Conservation (phyloP, 495 filamentous ascomycete genomes). For the Penicillium robsamsonii region DNA sequence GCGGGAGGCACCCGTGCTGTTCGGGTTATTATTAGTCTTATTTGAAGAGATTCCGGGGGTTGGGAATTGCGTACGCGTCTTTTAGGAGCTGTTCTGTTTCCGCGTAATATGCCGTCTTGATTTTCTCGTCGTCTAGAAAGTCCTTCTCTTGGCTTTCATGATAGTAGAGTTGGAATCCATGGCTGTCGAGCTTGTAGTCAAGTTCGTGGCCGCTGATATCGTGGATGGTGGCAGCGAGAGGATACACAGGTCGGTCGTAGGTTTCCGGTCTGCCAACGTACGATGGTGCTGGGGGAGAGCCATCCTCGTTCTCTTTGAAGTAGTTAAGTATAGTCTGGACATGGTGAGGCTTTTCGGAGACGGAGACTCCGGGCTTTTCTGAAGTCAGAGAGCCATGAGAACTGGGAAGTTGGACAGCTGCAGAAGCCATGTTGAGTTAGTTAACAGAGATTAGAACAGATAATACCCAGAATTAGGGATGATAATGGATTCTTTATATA, state of each 20-base stretch:
- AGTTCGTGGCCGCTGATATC: conserved; percentile 51
- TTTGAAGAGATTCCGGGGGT: background rate
- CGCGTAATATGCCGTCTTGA: conserved; percentile 63
- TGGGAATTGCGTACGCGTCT: conserved; percentile 43
- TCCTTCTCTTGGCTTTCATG: conserved; percentile 49
- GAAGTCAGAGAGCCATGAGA: conserved; percentile 16
- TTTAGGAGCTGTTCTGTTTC: conserved; percentile 66
- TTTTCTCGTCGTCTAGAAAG: conserved; percentile 63
- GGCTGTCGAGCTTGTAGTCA: conserved; percentile 47
- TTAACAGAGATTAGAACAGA: background rate
- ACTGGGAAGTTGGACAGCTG: conserved; percentile 38
- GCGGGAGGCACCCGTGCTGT: conserved; percentile 50
- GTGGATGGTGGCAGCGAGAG: conserved; percentile 38
- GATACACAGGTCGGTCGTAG: conserved; percentile 43
- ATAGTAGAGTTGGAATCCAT: conserved; percentile 51
- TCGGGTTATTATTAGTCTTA: background rate
- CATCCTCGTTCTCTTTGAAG: conserved; percentile 58
- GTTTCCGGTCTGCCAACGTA: conserved; percentile 51
- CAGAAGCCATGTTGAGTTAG: conserved; percentile 33
- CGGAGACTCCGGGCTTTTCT: conserved; percentile 16
- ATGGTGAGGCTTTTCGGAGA: conserved; percentile 37
- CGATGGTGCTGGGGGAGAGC: conserved; percentile 50
- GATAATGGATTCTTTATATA: conserved; percentile 10
- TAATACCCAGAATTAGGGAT: background rate
- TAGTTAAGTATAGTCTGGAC: conserved; percentile 60